A percentile compares a stretch with the other conserved stretches of the same genome.
These are phyloP conservation scores for Myxozyma mucilagina DNA, from an alignment of 805 yeast species.

Conservation along the genomic window DNA sequence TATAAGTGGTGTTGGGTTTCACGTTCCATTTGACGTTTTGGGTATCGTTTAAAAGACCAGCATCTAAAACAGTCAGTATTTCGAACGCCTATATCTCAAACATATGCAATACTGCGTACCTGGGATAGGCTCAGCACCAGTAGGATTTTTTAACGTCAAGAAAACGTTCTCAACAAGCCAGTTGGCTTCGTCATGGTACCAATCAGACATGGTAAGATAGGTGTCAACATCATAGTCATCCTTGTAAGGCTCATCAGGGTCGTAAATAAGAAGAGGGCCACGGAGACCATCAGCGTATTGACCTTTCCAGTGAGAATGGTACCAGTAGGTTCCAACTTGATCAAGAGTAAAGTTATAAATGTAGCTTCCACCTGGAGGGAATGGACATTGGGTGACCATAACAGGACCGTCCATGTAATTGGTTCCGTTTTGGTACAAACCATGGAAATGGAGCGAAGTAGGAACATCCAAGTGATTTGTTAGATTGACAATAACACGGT, in stretches of 20 bases:
- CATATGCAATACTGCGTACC: background rate
- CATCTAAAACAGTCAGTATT: constrained; percentile 42
- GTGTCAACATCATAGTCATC: constrained; percentile 77
- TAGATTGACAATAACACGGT: constrained; percentile 68
- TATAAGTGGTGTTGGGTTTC: constrained; percentile 81
- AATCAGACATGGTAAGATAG: constrained; percentile 68
- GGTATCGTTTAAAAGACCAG: constrained; percentile 77
- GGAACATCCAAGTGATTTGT: constrained; percentile 67
- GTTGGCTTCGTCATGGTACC: constrained; percentile 73
- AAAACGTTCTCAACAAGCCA: constrained; percentile 55
- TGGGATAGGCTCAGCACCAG: constrained; percentile 98
- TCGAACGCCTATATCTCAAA: background rate
- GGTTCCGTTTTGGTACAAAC: constrained; percentile 78
- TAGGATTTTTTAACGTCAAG: constrained; percentile 77
- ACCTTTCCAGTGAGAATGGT: constrained; percentile 88
- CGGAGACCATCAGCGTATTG: constrained; percentile 87
- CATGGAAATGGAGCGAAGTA: constrained; percentile 91
- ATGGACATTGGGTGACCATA: constrained; percentile 85
- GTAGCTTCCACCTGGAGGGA: constrained; percentile 69
- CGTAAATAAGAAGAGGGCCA: constrained; percentile 65
- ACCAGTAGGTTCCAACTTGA: constrained; percentile 94
- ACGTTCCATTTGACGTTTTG: constrained; percentile 72
- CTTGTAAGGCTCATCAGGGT: constrained; percentile 59
- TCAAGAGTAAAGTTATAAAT: constrained; percentile 86
- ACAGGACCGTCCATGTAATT: constrained; percentile 89